These are phyloP conservation scores for Mycosphaerella sp. DNA, from an alignment of 2,329 filamentous ascomycete genomes.

Conservation along the genomic window DNA sequence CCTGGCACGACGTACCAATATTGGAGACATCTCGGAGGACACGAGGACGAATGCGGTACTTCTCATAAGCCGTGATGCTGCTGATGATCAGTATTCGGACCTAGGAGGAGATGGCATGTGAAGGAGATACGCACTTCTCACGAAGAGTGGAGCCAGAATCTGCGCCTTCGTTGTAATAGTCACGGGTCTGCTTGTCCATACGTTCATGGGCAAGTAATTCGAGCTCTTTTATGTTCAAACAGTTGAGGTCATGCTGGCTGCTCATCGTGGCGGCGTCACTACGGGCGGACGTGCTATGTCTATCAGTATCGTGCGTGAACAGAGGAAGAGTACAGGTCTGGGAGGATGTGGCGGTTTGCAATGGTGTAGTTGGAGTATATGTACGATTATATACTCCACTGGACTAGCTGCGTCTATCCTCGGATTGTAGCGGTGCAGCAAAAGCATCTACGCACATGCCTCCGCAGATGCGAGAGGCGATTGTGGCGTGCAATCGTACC, in stretches of 20 bases:
- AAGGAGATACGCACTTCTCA: conserved; percentile 39
- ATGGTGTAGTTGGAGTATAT: not conserved
- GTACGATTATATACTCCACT: not conserved
- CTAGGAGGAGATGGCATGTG: not conserved
- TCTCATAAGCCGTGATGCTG: conserved; percentile 43
- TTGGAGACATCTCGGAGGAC: conserved; percentile 38
- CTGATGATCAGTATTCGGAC: not conserved
- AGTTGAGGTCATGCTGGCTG: conserved; percentile 34
- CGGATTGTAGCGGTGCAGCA: not conserved
- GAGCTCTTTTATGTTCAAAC: conserved; percentile 40
- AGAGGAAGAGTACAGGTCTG: too few relatives aligned
- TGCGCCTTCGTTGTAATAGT: conserved; percentile 37
- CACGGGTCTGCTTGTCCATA: conserved; percentile 37
- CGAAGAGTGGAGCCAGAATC: conserved; percentile 34
- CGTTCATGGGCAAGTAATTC: conserved; percentile 33
- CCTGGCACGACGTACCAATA: conserved; percentile 16
- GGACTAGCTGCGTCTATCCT: not conserved
- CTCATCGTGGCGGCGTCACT: not conserved
- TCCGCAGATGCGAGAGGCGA: not conserved
- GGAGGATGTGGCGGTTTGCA: too few relatives aligned
- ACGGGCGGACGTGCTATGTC: too few relatives aligned
- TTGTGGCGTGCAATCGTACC: not conserved
- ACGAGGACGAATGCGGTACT: conserved; percentile 39
- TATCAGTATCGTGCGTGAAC: too few relatives aligned
- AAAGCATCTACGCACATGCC: not conserved